Conservation (phyloP, 495 filamentous ascomycete genomes). For the Daldinia childiae region DNA sequence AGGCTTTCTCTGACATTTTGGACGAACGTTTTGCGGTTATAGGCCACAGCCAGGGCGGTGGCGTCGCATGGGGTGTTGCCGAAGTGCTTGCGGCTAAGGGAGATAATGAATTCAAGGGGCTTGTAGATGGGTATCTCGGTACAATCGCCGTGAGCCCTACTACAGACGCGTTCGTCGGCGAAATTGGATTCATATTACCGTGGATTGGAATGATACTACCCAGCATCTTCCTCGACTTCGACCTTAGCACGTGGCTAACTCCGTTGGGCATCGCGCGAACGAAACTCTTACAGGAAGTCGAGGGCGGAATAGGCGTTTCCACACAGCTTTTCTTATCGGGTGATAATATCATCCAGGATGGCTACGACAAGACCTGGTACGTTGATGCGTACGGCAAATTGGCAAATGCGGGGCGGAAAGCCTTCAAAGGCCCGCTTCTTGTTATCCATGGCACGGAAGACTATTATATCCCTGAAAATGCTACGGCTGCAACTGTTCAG, state of each 20-base stretch:
- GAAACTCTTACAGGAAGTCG: slow-evolving; percentile 45
- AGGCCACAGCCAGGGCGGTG: neutral
- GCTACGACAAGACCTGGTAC: slow-evolving; percentile 35
- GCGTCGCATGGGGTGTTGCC: neutral
- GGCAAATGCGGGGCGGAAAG: slow-evolving; percentile 41
- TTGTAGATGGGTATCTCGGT: neutral
- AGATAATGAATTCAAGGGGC: neutral
- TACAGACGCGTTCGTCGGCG: neutral
- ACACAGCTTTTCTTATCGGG: slow-evolving; percentile 41
- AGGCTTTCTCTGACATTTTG: neutral
- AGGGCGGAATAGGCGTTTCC: slow-evolving; percentile 41
- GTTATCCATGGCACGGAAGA: slow-evolving; percentile 57
- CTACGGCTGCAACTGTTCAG: slow-evolving; percentile 43
- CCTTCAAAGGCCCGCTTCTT: slow-evolving; percentile 56
- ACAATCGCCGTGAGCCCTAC: neutral
- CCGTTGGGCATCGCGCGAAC: slow-evolving; percentile 44
- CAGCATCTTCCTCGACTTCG: slow-evolving; percentile 30
- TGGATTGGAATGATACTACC: slow-evolving; percentile 31
- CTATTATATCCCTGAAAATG: slow-evolving; percentile 40
- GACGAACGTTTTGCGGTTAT: neutral
- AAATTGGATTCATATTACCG: neutral
- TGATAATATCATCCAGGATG: slow-evolving; percentile 21
- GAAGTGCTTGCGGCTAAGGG: neutral
- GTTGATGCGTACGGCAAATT: slow-evolving; percentile 41
- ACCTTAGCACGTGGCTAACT: slow-evolving; percentile 42